Percentiles rank a stretch among this genome's conserved stretches.
Conservation (phyloP, 305 asterid genomes). For the Fraxinus latifolia region DNA sequence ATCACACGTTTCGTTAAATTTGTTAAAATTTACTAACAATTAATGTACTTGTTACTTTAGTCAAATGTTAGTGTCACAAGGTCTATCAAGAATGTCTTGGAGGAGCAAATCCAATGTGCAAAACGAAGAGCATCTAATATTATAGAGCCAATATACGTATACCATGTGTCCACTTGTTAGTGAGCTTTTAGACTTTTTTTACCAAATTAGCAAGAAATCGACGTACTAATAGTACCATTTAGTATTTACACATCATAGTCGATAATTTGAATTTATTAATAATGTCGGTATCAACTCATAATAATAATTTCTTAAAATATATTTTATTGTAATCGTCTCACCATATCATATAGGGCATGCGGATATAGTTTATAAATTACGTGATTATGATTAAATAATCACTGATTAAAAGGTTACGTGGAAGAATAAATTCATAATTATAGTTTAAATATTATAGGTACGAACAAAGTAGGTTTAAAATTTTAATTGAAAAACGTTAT, state of each 20-base stretch:
- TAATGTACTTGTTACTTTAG: background rate
- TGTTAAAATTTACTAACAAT: too few species aligned
- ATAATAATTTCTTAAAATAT: background rate
- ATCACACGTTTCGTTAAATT: too few species aligned
- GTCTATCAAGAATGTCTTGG: constrained; percentile 24
- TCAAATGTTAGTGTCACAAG: constrained; percentile 13
- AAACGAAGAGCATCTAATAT: constrained; percentile 28
- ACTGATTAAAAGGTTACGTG: constrained; percentile 2
- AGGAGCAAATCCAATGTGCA: constrained; percentile 22
- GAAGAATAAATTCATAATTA: constrained; percentile 24
- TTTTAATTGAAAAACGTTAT: constrained; percentile 8
- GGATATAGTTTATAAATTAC: constrained; percentile 4
- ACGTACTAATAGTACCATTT: background rate
- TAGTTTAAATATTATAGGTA: constrained; percentile 14
- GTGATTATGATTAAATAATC: constrained; percentile 10
- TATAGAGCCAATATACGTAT: constrained; percentile 25
- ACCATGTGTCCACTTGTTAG: constrained; percentile 43
- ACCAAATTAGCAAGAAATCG: background rate
- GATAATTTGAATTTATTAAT: background rate
- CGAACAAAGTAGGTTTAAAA: constrained; percentile 1
- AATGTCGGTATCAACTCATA: background rate
- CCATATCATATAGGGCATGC: constrained; percentile 22
- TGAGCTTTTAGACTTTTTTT: constrained; percentile 24
- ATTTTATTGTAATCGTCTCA: background rate
- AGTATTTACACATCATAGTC: background rate